Base-by-base conservation (phyloP, 441 rosid species). In the Sinapis alba region DNA sequence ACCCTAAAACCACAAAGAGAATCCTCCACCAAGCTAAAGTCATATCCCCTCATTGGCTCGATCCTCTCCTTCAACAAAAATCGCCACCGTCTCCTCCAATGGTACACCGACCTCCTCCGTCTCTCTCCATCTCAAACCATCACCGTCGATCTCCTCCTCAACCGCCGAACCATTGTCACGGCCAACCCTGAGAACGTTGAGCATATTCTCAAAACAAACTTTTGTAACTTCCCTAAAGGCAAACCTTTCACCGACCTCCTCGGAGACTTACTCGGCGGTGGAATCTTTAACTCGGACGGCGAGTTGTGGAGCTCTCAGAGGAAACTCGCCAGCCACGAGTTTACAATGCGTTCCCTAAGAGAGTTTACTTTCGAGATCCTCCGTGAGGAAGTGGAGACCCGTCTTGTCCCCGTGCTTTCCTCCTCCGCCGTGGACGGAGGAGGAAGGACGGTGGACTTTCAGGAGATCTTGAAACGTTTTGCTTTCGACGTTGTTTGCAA, bases 31-130 rank as follows among this genome's bases (percentile, higher is more conserved):
- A 32, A 23, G 2, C 93, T 84, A 21, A 77, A 84, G 26, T 84
- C 94, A 1, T 82, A 86, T 50, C 97, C 97, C 2, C 10, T 91
- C 36, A 73, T 93, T 2, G 97, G 96, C 8, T 89, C 90, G 75
- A 80, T 90, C 3, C 20, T 90, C 41, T 84, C 93, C 1, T 91
- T 90, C 74, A 76, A 76, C 18, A 57, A 45, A 23, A 76, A 76
- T 12, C 80, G 80, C 5, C 80, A 51, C 69, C 77, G 80, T 68
- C 72, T 88, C 83, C 62, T 88, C 79, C 67, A 88, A 45, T 90
- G 96, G 93, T 90, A 86, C 75, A 47, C 90, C 61, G 86, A 88
- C 38, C 89, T 90, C 27, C 81, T 90, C 30, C 80, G 81, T 3
- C 73, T 58, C 18, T 90, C 95, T 7, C 84, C 88, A 0, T 65